phyloP scores from a whole-genome alignment of 2,329 filamentous ascomycete species.

The Colletotrichum chrysophilum region DNA sequence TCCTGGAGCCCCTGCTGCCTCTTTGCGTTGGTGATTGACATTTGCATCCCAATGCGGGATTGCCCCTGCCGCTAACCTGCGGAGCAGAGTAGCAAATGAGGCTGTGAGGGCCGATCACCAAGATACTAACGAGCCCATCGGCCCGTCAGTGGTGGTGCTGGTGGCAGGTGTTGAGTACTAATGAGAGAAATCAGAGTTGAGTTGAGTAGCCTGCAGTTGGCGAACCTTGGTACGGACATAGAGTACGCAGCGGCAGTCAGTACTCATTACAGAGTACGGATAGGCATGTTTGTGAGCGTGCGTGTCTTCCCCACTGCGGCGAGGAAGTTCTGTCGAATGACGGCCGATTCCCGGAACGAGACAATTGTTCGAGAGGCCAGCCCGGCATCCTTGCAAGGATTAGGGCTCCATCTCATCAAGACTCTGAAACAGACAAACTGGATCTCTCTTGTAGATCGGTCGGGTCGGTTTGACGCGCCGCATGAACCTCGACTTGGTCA shows the following conservation, averaged over 20 bases:
- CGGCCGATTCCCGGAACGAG: neutral
- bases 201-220: too few relatives aligned
- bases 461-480: conserved; percentile 12
- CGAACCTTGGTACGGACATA: too few relatives aligned
- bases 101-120: conserved; percentile 16
- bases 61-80: conserved; percentile 11
- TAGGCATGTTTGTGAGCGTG: neutral
- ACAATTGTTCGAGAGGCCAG: neutral
- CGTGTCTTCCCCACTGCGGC: neutral
- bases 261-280: neutral
- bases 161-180: too few relatives aligned
- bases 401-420: conserved; percentile 2
- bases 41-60: conserved; percentile 6
- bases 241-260: too few relatives aligned
- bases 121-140: neutral
- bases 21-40: neutral
- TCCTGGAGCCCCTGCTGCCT: neutral
- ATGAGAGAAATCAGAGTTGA: too few relatives aligned
- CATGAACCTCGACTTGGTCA: conserved; percentile 9
- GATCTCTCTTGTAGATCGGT: conserved; percentile 21
- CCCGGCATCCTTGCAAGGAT: conserved; percentile 1
- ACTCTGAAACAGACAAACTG: conserved; percentile 22
- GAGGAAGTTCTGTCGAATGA: neutral
- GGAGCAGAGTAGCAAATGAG: conserved; percentile 7
- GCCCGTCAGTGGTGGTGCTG: neutral